These are phyloP conservation scores for Puccinia novopanici DNA, from an alignment of 1,284 basidiomycete species.

Conservation along the genomic window DNA sequence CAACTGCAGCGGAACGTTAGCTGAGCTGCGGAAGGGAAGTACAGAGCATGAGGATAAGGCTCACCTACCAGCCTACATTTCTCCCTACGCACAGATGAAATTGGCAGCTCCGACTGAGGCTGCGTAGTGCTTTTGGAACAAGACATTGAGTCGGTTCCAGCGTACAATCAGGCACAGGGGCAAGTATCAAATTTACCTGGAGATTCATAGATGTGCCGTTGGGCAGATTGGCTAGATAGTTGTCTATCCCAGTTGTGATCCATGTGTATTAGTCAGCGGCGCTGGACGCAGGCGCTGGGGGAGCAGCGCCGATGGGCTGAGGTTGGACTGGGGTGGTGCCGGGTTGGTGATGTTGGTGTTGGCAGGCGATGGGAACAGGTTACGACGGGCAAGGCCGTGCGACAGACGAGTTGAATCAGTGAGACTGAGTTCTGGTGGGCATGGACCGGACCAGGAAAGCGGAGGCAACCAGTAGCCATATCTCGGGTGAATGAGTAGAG, in stretches of 20 bases:
- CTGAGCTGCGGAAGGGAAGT: neutral
- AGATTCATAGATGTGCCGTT: slow-evolving; percentile 30
- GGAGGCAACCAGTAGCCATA: slow-evolving; percentile 5
- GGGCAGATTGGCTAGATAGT: slow-evolving; percentile 32
- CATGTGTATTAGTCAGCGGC: slow-evolving; percentile 32
- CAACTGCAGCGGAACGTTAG: neutral
- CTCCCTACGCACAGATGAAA: slow-evolving; percentile 44
- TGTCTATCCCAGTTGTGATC: slow-evolving; percentile 32
- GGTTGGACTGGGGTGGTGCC: neutral
- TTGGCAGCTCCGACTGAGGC: slow-evolving; percentile 30
- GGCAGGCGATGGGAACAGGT: neutral
- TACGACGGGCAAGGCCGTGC: neutral
- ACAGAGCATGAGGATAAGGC: neutral
- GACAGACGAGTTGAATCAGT: neutral
- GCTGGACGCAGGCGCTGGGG: slow-evolving; percentile 8
- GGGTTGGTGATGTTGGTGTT: too few relatives aligned
- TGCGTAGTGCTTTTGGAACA: slow-evolving; percentile 19
- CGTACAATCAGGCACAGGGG: neutral
- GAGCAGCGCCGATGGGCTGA: neutral
- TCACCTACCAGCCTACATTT: slow-evolving; percentile 38
- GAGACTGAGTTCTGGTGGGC: neutral
- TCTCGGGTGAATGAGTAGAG: neutral
- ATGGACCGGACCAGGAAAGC: neutral
- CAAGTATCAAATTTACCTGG: slow-evolving; percentile 3
- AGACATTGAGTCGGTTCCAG: neutral